Evolutionary conservation across 2,329 filamentous ascomycete genomes (phyloP).

Genomic region (Emmonsiellopsis sp.): DNA sequence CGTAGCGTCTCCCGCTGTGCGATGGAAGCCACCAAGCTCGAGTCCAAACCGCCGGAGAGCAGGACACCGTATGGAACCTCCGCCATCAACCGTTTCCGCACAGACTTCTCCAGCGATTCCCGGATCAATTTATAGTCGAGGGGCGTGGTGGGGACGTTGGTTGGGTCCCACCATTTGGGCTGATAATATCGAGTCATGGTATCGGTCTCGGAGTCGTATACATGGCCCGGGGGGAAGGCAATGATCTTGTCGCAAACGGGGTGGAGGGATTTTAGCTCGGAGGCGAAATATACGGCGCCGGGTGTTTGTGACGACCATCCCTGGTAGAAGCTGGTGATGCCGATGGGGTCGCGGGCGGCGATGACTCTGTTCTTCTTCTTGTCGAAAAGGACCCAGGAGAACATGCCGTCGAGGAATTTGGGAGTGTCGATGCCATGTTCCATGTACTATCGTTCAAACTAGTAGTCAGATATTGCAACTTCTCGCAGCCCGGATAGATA

Average conservation of each 20-base stretch:
- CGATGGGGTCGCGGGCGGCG: constrained; percentile 91
- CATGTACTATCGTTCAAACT: constrained; percentile 56
- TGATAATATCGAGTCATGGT: constrained; percentile 80
- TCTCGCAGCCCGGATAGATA: too few species aligned
- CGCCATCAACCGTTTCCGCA: constrained; percentile 95
- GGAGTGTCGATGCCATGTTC: constrained; percentile 87
- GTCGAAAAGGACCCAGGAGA: constrained; percentile 97
- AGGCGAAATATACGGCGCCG: constrained; percentile 86
- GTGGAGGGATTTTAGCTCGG: constrained; percentile 87
- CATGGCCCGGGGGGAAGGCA: constrained; percentile 85
- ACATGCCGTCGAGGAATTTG: constrained; percentile 96
- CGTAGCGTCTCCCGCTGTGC: constrained; percentile 85
- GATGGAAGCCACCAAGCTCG: constrained; percentile 87
- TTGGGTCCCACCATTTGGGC: constrained; percentile 83
- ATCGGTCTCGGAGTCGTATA: constrained; percentile 91
- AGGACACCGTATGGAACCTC: constrained; percentile 97
- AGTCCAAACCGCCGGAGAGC: constrained; percentile 90
- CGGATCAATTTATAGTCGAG: constrained; percentile 77
- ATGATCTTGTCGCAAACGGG: constrained; percentile 92
- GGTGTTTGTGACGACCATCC: constrained; percentile 79
- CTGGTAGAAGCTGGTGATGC: constrained; percentile 95
- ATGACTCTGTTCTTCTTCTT: constrained; percentile 87
- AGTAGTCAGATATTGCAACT: too few species aligned
- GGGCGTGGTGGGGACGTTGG: constrained; percentile 66
- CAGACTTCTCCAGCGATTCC: constrained; percentile 75